These are phyloP conservation scores for Lactifluus rugatus DNA, from an alignment of 768 basidiomycete genomes.

Conservation along the genomic window DNA sequence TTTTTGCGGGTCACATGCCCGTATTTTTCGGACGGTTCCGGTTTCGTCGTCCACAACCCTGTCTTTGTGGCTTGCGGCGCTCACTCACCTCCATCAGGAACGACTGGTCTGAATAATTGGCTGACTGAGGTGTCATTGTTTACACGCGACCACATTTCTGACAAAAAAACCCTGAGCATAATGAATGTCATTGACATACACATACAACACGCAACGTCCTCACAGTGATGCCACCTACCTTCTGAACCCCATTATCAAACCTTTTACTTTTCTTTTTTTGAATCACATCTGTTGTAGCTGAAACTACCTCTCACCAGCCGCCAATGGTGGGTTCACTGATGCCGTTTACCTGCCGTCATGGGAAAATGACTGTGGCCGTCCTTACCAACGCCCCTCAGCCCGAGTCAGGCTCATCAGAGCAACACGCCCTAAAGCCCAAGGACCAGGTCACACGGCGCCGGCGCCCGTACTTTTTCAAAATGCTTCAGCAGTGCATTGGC, in stretches of 20 bases:
- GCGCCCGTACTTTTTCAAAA: constrained; percentile 12
- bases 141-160: not conserved
- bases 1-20: too few species aligned
- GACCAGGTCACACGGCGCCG: not conserved
- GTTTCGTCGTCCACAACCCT: too few species aligned
- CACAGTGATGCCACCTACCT: too few species aligned
- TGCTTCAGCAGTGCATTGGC: not conserved
- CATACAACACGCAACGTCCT: not conserved
- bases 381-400: constrained; percentile 5
- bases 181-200: not conserved
- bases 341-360: not conserved
- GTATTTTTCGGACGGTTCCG: too few species aligned
- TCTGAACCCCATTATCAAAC: not conserved
- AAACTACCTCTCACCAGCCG: not conserved
- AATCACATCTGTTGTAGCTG: not conserved
- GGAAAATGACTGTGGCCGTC: not conserved
- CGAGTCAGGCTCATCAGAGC: not conserved
- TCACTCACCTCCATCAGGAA: not conserved
- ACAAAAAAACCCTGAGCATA: not conserved
- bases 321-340: not conserved
- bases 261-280: not conserved
- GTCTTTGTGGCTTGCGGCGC: not conserved
- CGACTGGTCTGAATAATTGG: not conserved
- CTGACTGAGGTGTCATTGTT: too few species aligned
- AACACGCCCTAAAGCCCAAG: not conserved